Conservation (phyloP, 176 grass and related monocot genomes). For the Aegilops sharonensis region DNA sequence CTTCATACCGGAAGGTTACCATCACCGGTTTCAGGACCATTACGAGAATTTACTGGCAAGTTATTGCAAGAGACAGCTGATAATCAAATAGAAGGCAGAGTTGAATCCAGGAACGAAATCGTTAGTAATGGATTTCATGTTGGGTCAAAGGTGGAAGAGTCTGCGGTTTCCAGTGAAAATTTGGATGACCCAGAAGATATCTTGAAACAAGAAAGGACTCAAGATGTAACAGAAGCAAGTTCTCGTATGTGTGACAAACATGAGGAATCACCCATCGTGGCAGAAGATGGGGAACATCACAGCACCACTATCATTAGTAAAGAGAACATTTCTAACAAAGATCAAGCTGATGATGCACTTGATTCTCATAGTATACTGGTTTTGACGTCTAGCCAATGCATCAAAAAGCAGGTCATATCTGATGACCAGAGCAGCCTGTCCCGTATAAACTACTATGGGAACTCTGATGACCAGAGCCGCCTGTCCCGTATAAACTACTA, state of each 20-base stretch:
- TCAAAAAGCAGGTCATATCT: constrained; percentile 61
- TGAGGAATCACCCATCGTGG: constrained; percentile 2
- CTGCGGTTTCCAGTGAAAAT: constrained; percentile 46
- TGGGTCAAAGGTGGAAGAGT: constrained; percentile 34
- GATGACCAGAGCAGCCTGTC: constrained; percentile 66
- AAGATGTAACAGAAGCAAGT: constrained; percentile 1
- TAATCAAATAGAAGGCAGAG: constrained; percentile 43
- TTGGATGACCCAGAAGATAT: constrained; percentile 15
- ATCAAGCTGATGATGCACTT: constrained; percentile 50
- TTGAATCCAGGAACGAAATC: constrained; percentile 31
- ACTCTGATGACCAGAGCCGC: constrained; percentile 72
- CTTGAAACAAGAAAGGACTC: constrained; percentile 28
- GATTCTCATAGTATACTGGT: constrained; percentile 80
- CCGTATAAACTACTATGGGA: constrained; percentile 83
- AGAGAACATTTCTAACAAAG: constrained; percentile 43
- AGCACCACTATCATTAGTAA: constrained; percentile 41
- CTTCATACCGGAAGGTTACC: constrained; percentile 18
- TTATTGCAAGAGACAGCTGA: constrained; percentile 49
- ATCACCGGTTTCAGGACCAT: constrained; percentile 31
- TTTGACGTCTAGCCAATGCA: constrained; percentile 75
- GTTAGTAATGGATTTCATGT: constrained; percentile 40
- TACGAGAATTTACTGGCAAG: constrained; percentile 39
- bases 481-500: constrained; percentile 83
- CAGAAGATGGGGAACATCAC: constrained; percentile 36
- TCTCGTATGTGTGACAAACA: constrained; percentile 14